Conservation (phyloP, 2,329 filamentous ascomycete species). For the Helotiales sp. region DNA sequence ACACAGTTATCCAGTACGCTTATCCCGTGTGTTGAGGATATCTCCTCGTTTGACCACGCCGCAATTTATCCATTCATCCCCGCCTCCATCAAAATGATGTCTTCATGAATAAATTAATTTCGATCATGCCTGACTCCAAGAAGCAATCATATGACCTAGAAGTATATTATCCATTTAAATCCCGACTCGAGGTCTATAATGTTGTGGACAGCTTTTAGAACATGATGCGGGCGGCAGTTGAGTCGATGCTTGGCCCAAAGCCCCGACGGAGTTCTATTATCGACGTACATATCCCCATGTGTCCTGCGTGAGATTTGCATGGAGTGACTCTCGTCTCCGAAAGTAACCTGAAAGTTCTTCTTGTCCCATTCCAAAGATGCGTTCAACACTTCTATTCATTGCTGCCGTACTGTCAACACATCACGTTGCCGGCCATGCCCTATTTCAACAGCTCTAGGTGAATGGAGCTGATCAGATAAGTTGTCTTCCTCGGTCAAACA, state of each 20-base stretch:
- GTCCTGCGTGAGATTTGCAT: not conserved
- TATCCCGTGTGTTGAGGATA: too few relatives aligned
- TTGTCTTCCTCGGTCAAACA: conserved; percentile 44
- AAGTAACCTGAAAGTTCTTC: too few relatives aligned
- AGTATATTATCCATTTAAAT: not conserved
- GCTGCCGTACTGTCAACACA: conserved; percentile 10
- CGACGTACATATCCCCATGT: not conserved
- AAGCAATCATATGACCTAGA: not conserved
- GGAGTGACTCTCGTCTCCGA: too few relatives aligned
- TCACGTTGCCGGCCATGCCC: conserved; percentile 46
- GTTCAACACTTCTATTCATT: conserved; percentile 9
- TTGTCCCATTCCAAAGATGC: conserved; percentile 5
- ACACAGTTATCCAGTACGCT: too few relatives aligned
- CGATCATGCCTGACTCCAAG: not conserved
- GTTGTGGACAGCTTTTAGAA: not conserved
- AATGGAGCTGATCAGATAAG: conserved; percentile 45
- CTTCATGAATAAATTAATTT: too few relatives aligned
- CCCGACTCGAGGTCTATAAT: too few relatives aligned
- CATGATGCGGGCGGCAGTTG: not conserved
- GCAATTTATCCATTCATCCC: not conserved
- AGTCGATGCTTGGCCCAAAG: too few relatives aligned
- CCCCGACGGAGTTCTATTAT: too few relatives aligned
- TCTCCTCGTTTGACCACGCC: too few relatives aligned
- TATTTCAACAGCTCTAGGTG: conserved; percentile 39
- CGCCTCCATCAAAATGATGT: too few relatives aligned